Percentiles rank a stretch among this genome's conserved stretches.
phyloP scores from a whole-genome alignment of 352 stramenopile genomes.

The Elongisporangium prolatum region DNA sequence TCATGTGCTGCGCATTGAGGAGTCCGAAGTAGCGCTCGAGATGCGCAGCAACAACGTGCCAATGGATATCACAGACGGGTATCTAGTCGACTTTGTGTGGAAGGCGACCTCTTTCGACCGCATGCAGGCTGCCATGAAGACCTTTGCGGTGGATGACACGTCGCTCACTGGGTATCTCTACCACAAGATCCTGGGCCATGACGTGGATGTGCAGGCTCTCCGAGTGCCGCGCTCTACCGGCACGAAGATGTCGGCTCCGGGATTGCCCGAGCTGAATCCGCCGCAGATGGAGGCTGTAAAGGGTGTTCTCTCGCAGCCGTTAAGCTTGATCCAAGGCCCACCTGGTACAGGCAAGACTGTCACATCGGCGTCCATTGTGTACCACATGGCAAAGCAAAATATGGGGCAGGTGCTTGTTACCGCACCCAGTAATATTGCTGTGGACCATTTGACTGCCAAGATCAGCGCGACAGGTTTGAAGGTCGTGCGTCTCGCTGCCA shows the following conservation, averaged over 20 bases:
- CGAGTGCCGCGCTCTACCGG: constrained; percentile 60
- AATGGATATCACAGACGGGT: constrained; percentile 94
- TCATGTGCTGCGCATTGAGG: constrained; percentile 88
- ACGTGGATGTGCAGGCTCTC: constrained; percentile 94
- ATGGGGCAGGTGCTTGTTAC: constrained; percentile 99
- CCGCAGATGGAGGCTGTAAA: constrained; percentile 96
- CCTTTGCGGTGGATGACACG: constrained; percentile 98
- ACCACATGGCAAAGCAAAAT: constrained; percentile 98
- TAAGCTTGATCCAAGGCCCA: constrained; percentile 98
- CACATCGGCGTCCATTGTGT: constrained; percentile 98
- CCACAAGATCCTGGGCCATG: constrained; percentile 98
- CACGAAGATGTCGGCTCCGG: constrained; percentile 87
- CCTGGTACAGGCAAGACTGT: constrained; percentile 97
- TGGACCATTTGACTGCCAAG: constrained; percentile 96
- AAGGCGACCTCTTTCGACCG: constrained; percentile 98
- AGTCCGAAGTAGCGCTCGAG: constrained; percentile 82
- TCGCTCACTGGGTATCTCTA: constrained; percentile 99
- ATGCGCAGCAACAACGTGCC: constrained; percentile 81
- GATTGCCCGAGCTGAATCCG: constrained; percentile 96
- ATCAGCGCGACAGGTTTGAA: constrained; percentile 97
- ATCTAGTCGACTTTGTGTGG: constrained; percentile 99
- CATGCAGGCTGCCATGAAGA: constrained; percentile 99
- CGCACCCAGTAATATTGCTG: constrained; percentile 98
- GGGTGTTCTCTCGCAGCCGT: constrained; percentile 93
- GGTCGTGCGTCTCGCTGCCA: constrained; percentile 97